Percentiles rank a stretch among this genome's conserved stretches.
These are phyloP conservation scores for Candida alai DNA, from an alignment of 805 yeast genomes.

Conservation along the genomic window DNA sequence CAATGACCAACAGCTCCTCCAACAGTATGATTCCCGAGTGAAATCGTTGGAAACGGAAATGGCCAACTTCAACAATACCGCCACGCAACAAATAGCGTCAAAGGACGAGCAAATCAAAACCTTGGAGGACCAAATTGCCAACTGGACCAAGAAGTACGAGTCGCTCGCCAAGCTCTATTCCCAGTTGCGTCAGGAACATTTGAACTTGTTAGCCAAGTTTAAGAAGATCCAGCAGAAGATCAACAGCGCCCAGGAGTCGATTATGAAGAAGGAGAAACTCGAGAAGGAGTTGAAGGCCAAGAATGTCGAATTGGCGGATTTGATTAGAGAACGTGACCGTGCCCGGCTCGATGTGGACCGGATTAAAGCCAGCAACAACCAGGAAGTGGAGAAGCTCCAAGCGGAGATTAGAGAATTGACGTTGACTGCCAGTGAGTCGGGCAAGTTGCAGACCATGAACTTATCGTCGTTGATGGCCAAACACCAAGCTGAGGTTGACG, in stretches of 20 bases:
- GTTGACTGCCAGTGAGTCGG: constrained; percentile 54
- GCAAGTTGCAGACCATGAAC: constrained; percentile 61
- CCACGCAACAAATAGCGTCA: constrained; percentile 67
- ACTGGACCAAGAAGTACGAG: constrained; percentile 86
- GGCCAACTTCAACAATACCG: constrained; percentile 53
- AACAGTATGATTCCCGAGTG: constrained; percentile 84
- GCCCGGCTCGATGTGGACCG: constrained; percentile 81
- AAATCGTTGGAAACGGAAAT: constrained; percentile 76
- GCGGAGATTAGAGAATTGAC: constrained; percentile 61
- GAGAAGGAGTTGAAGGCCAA: constrained; percentile 83
- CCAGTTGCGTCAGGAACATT: constrained; percentile 88
- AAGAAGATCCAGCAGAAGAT: constrained; percentile 84
- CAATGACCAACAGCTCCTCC: constrained; percentile 76
- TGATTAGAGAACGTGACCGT: constrained; percentile 84
- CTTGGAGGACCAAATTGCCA: constrained; percentile 68
- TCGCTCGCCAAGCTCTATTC: constrained; percentile 85
- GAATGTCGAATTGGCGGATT: constrained; percentile 81
- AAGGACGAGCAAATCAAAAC: constrained; percentile 68
- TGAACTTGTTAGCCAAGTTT: constrained; percentile 69
- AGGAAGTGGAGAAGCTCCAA: constrained; percentile 61
- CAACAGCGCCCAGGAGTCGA: constrained; percentile 83
- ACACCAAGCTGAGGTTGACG: constrained; percentile 61
- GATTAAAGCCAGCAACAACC: constrained; percentile 57
- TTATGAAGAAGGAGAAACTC: constrained; percentile 73
- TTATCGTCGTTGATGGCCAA: constrained; percentile 54